Conservation (phyloP, 345 rosid species). For the Corchorus olitorius region DNA sequence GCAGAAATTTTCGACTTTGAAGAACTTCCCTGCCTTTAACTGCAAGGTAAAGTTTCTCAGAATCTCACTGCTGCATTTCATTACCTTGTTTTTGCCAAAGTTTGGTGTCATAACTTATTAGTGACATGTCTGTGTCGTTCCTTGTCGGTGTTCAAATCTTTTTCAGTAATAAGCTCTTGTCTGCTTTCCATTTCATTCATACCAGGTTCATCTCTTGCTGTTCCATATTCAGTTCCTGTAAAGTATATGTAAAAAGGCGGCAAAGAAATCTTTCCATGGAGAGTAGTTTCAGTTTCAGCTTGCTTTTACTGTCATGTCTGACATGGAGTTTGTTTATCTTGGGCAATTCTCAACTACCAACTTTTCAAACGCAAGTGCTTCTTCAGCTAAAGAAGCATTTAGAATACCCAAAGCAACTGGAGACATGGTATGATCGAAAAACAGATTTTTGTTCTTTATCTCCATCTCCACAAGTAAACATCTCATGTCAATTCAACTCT, state of each 20-base stretch:
- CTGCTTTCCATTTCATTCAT: constrained; percentile 4
- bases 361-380: constrained; percentile 62
- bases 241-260: background rate
- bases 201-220: background rate
- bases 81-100: background rate
- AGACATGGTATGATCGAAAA: constrained; percentile 56
- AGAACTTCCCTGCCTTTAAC: background rate
- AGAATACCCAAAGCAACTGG: constrained; percentile 71
- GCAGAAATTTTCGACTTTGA: background rate
- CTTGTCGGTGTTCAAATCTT: background rate
- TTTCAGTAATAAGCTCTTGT: background rate
- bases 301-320: constrained; percentile 38
- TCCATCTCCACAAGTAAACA: constrained; percentile 58
- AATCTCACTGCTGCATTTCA: background rate
- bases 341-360: constrained; percentile 52
- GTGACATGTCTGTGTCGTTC: background rate
- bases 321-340: constrained; percentile 44
- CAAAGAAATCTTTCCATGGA: constrained; percentile 36
- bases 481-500: constrained; percentile 60
- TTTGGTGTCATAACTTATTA: background rate
- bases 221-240: background rate
- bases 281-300: constrained; percentile 10
- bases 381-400: constrained; percentile 81
- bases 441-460: constrained; percentile 68
- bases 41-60: background rate